A percentile compares a stretch with the other conserved stretches of the same genome.
phyloP scores from a whole-genome alignment of 225 moss, liverwort and hornwort genomes.

The Polytrichum commune region DNA sequence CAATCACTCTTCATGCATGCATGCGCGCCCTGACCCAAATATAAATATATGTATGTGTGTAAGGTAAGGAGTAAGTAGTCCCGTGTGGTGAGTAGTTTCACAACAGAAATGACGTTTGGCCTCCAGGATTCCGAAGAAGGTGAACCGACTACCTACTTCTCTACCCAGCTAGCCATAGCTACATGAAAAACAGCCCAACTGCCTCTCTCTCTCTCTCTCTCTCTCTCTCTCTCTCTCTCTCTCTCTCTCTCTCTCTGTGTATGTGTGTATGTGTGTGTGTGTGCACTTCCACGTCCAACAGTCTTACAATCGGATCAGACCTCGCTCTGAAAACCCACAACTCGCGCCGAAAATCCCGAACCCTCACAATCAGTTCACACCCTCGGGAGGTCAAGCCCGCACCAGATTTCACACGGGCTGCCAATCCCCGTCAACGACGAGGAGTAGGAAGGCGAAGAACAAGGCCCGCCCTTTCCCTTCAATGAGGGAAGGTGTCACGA shows the following conservation, averaged over 20 bases:
- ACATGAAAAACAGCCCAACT: background rate
- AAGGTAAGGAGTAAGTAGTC: too few relatives aligned
- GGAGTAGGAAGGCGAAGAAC: too few relatives aligned
- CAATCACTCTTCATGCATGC: background rate
- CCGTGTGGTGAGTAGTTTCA: background rate
- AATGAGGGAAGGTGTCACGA: too few relatives aligned
- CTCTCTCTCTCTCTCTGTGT: too few relatives aligned
- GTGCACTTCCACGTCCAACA: background rate
- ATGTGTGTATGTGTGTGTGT: too few relatives aligned
- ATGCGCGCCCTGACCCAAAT: background rate
- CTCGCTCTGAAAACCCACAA: background rate
- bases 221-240: background rate
- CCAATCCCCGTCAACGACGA: too few relatives aligned
- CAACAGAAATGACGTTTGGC: background rate
- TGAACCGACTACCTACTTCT: background rate
- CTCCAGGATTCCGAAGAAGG: background rate
- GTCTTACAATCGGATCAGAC: background rate
- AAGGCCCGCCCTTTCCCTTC: too few relatives aligned
- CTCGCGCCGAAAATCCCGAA: background rate
- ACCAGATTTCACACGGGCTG: too few relatives aligned
- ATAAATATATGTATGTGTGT: too few relatives aligned
- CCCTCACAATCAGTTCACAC: background rate
- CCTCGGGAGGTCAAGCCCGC: too few relatives aligned
- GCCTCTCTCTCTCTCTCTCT: background rate
- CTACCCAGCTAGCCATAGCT: background rate